Evolutionary conservation across 805 yeast species (phyloP), one percentile per base, ranked within the genome.

Genomic region (Grigorovia humatica): DNA sequence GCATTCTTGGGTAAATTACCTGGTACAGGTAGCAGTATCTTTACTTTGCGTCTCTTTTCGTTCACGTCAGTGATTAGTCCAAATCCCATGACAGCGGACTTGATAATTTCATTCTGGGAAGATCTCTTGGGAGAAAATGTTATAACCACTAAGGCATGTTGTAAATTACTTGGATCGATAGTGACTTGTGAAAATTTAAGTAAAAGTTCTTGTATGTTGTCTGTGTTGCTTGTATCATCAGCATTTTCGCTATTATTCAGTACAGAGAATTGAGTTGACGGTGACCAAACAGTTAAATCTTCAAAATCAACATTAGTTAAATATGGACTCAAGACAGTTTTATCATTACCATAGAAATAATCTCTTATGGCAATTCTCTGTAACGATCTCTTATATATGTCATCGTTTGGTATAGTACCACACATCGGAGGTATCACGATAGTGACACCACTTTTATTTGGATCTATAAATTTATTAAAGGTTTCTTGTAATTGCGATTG

Each of bases 11-110:
- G 99, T 23, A 90, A 70, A 43, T 83, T 72, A 1, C 96, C 95
- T 2, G 96, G 96, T 5, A 88, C 84, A 0, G 99, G 98, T 55
- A 89, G 73, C 55, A 91, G 72, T 9, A 93, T 74, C 60, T 83
- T 83, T 51, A 87, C 62, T 58, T 79, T 83, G 15, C 78, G 75
- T 60, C 82, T 83, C 15, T 78, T 70, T 56, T 91, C 97, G 61
- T 90, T 95, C 20, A 81, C 86, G 55, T 80, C 83, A 17, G 75
- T 69, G 11, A 65, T 79, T 55, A 87, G 83, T 2, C 83, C 86
- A 68, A 81, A 91, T 0, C 99, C 98, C 56, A 87, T 63, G 0
- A 88, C 82, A 49, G 85, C 75, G 4, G 87, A 70, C 51, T 76
- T 71, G 1, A 67, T 60, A 19, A 84, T 70, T 4, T 74, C 75